These are phyloP conservation scores for Hymenoscyphus linearis DNA, from an alignment of 2,329 filamentous ascomycete species.

Conservation along the genomic window DNA sequence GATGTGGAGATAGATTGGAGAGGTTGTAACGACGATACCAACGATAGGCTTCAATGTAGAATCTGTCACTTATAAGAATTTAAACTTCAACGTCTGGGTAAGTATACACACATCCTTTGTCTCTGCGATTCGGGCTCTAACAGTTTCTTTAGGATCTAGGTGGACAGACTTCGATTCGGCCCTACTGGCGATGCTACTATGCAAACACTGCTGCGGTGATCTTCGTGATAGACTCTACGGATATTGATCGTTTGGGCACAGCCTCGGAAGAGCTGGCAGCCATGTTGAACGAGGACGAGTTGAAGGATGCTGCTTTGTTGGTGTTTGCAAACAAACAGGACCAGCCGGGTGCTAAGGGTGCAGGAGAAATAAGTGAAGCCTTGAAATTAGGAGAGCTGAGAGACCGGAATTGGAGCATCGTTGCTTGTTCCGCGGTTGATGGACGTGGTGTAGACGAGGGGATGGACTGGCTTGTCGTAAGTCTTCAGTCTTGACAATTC, in stretches of 20 bases:
- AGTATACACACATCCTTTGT: constrained; percentile 28
- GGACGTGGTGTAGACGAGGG: constrained; percentile 92
- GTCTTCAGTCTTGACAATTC: constrained; percentile 6
- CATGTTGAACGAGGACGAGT: constrained; percentile 96
- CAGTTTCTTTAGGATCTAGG: constrained; percentile 62
- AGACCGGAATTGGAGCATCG: constrained; percentile 98
- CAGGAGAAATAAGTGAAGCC: constrained; percentile 93
- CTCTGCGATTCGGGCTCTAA: neutral
- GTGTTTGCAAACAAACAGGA: constrained; percentile 99
- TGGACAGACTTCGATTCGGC: constrained; percentile 96
- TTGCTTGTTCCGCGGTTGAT: constrained; percentile 94
- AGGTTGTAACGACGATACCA: constrained; percentile 97
- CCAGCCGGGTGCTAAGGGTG: constrained; percentile 92
- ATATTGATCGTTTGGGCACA: constrained; percentile 90
- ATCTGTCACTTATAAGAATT: constrained; percentile 95
- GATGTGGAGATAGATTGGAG: constrained; percentile 66
- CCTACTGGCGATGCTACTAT: constrained; percentile 99
- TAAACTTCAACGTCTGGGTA: constrained; percentile 99
- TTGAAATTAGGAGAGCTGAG: constrained; percentile 83
- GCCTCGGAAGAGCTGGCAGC: constrained; percentile 87
- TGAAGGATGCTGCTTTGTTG: constrained; percentile 84
- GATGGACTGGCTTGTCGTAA: constrained; percentile 90
- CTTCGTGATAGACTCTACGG: constrained; percentile 96
- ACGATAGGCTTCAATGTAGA: constrained; percentile 99
- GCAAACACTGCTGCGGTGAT: constrained; percentile 97